phyloP scores from a whole-genome alignment of 106 monocot species.

The Acanthochlamys bracteata region DNA sequence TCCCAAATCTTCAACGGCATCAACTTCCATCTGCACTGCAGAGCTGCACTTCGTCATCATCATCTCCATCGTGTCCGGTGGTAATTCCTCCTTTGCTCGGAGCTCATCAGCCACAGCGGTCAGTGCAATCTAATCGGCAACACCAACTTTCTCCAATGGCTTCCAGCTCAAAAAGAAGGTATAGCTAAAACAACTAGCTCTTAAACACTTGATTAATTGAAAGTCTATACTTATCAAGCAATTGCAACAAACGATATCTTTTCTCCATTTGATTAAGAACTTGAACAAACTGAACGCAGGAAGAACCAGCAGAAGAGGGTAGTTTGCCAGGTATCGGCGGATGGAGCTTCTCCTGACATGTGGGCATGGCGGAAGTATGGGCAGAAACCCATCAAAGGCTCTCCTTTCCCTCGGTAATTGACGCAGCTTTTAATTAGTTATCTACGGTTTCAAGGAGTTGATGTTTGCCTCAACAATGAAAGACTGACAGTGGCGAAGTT shows the following conservation, averaged over 20 bases:
- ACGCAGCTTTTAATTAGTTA: too few relatives aligned
- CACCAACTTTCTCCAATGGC: background rate
- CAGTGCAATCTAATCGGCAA: background rate
- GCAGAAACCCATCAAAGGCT: constrained; percentile 13
- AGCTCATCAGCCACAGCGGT: background rate
- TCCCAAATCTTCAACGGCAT: background rate
- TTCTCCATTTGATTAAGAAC: too few relatives aligned
- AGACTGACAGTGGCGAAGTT: too few relatives aligned
- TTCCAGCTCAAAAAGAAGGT: constrained; percentile 9
- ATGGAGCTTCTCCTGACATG: constrained; percentile 3
- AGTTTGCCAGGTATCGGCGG: constrained; percentile 1
- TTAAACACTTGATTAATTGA: background rate
- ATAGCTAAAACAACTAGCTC: background rate
- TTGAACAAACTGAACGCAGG: background rate
- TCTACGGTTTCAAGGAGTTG: too few relatives aligned
- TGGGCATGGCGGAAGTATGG: constrained; percentile 16
- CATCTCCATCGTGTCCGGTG: background rate
- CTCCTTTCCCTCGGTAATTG: constrained; percentile 5
- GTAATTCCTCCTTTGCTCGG: background rate
- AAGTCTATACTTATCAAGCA: background rate
- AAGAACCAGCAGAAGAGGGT: constrained; percentile 9
- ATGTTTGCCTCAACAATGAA: too few relatives aligned
- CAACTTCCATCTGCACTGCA: background rate
- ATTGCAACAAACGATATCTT: background rate
- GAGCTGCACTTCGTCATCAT: background rate